Conservation (phyloP, 2,329 filamentous ascomycete genomes). For the Botrytis galanthina region DNA sequence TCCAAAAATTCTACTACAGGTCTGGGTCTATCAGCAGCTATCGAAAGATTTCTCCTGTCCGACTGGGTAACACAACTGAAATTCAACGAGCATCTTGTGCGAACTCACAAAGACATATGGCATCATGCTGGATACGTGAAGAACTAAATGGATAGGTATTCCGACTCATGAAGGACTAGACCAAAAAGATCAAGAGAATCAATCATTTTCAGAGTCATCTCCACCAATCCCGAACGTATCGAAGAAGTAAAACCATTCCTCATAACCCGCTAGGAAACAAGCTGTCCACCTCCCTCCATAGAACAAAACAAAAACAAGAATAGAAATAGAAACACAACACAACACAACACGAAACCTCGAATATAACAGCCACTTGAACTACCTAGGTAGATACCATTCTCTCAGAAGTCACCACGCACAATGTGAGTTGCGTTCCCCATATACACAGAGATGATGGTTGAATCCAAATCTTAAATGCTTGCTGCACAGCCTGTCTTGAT, state of each 20-base stretch:
- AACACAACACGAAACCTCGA: background rate
- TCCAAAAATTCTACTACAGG: background rate
- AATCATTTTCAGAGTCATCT: background rate
- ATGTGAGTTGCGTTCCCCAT: background rate
- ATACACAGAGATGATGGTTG: background rate
- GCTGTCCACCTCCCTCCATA: background rate
- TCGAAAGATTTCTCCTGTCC: rapidly evolving
- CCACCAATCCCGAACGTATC: background rate
- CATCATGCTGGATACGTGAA: background rate
- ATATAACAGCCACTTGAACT: background rate
- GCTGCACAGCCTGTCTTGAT: background rate
- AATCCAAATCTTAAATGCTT: background rate
- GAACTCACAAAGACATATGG: background rate
- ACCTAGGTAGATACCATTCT: background rate
- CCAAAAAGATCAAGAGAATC: background rate
- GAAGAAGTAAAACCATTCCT: background rate
- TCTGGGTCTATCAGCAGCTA: too few species aligned
- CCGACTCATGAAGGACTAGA: background rate
- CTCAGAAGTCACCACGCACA: background rate
- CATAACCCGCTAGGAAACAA: background rate
- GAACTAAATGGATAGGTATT: background rate
- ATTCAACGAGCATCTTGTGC: background rate
- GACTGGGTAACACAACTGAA: background rate
- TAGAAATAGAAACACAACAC: background rate
- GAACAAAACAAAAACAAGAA: background rate